Evolutionary conservation across 345 rosid species (phyloP).

Genomic region (Raphanus raphanistrum): DNA sequence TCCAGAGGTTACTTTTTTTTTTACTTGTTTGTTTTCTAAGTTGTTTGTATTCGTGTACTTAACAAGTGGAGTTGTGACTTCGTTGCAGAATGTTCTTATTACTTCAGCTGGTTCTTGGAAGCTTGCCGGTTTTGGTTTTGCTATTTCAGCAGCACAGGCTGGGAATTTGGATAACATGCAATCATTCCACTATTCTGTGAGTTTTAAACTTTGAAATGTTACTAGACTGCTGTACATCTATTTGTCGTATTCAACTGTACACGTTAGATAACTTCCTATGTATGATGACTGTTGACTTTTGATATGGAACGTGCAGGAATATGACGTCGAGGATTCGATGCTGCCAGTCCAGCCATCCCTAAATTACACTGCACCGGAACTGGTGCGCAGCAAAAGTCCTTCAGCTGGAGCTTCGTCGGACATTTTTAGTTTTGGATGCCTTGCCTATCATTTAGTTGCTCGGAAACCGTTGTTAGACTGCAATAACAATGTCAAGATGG

Average conservation of each 20-base stretch:
- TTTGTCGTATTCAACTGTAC: slow-evolving; percentile 3
- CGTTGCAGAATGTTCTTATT: slow-evolving; percentile 75
- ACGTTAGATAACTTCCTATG: neutral
- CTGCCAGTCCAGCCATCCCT: slow-evolving; percentile 91
- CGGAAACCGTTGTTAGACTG: slow-evolving; percentile 89
- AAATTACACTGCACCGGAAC: slow-evolving; percentile 95
- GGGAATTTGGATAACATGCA: slow-evolving; percentile 56
- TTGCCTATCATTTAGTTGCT: slow-evolving; percentile 87
- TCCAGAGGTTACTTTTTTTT: slow-evolving; percentile 65
- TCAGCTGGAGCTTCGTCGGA: slow-evolving; percentile 78
- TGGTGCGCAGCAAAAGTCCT: slow-evolving; percentile 68
- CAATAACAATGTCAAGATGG: slow-evolving; percentile 98
- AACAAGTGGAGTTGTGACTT: slow-evolving; percentile 13
- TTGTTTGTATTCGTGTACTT: neutral
- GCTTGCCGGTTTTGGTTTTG: slow-evolving; percentile 95
- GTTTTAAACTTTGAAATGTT: slow-evolving; percentile 27
- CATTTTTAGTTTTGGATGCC: slow-evolving; percentile 94
- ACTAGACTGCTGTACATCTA: neutral
- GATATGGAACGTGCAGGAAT: slow-evolving; percentile 58
- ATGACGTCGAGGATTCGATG: slow-evolving; percentile 90
- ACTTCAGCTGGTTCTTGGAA: slow-evolving; percentile 97
- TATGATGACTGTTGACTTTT: slow-evolving; percentile 17
- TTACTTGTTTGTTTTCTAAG: neutral
- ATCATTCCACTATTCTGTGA: slow-evolving; percentile 87
- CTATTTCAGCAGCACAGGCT: slow-evolving; percentile 63